Conservation (phyloP, 129 eudicot genomes). For the Chrysanthemum lavandulifolium region DNA sequence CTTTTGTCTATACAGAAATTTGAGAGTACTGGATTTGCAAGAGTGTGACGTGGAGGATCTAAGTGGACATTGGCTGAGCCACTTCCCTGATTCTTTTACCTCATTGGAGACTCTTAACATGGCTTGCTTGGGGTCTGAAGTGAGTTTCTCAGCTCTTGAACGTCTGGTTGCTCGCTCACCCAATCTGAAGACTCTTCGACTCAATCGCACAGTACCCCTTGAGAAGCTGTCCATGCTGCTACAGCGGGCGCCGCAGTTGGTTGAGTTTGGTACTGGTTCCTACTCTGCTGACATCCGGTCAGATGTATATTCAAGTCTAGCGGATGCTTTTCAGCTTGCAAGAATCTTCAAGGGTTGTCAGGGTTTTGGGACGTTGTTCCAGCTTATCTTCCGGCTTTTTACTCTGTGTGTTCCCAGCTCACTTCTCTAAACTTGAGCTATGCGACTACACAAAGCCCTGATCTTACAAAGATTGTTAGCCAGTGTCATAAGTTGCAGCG, state of each 20-base stretch:
- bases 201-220: conserved; percentile 75
- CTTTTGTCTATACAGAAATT: conserved; percentile 42
- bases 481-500: conserved; percentile 81
- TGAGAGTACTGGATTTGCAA: conserved; percentile 70
- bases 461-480: conserved; percentile 66
- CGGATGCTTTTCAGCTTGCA: conserved; percentile 65
- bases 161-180: conserved; percentile 77
- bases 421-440: conserved; percentile 81
- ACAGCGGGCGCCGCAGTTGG: conserved; percentile 68
- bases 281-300: conserved; percentile 63
- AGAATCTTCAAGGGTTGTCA: conserved; percentile 65
- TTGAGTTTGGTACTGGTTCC: conserved; percentile 80
- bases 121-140: conserved; percentile 65
- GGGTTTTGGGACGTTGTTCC: conserved; percentile 96
- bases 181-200: conserved; percentile 66
- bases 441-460: conserved; percentile 64
- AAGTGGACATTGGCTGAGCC: conserved; percentile 88
- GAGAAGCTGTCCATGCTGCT: conserved; percentile 67
- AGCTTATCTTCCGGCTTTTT: conserved; percentile 74
- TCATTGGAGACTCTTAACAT: conserved; percentile 74
- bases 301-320: conserved; percentile 49
- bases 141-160: conserved; percentile 75
- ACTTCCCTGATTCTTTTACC: conserved; percentile 74
- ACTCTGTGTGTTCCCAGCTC: conserved; percentile 63
- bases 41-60: conserved; percentile 94